A percentile compares a stretch with the other conserved stretches of the same genome.
Evolutionary conservation across 768 basidiomycete species (phyloP).

Genomic region (Aureoboletus auriporus): DNA sequence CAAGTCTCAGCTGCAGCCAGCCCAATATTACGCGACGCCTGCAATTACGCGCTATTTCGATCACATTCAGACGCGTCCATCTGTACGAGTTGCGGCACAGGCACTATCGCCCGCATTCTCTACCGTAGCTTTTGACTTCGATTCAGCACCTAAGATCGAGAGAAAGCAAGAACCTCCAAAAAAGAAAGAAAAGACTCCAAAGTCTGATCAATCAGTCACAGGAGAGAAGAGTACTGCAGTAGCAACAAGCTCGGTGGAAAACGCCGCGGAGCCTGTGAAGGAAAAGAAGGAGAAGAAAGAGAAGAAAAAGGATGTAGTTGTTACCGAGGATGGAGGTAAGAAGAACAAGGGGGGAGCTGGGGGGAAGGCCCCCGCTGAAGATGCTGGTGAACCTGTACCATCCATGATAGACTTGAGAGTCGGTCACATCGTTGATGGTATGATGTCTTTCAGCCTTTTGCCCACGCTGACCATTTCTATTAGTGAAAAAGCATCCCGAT

Average conservation of each 20-base stretch:
- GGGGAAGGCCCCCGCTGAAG: conserved; percentile 42
- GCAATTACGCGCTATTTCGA: conserved; percentile 92
- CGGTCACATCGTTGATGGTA: conserved; percentile 88
- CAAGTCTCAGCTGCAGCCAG: conserved; percentile 66
- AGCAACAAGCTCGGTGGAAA: conserved; percentile 37
- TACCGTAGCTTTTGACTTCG: conserved; percentile 65
- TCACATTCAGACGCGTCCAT: conserved; percentile 75
- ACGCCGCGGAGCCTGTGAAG: conserved; percentile 27
- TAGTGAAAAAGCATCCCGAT: conserved; percentile 95
- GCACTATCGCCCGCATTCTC: conserved; percentile 50
- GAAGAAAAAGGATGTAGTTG: conserved; percentile 57
- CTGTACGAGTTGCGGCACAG: conserved; percentile 56
- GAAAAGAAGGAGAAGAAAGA: conserved; percentile 39
- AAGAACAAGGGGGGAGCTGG: conserved; percentile 38
- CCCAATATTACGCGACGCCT: conserved; percentile 77
- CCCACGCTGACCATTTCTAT: conserved; percentile 7
- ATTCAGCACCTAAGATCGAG: conserved; percentile 68
- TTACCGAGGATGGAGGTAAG: conserved; percentile 29
- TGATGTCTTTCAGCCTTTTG: conserved; percentile 20
- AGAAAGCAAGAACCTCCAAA: conserved; percentile 70
- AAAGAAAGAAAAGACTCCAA: conserved; percentile 66
- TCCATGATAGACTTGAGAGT: conserved; percentile 98
- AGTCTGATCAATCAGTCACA: conserved; percentile 26
- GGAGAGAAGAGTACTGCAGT: conserved; percentile 24
- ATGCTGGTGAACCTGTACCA: conserved; percentile 79